Conservation (phyloP, 2,329 filamentous ascomycete species). For the Cercospora sojina region DNA sequence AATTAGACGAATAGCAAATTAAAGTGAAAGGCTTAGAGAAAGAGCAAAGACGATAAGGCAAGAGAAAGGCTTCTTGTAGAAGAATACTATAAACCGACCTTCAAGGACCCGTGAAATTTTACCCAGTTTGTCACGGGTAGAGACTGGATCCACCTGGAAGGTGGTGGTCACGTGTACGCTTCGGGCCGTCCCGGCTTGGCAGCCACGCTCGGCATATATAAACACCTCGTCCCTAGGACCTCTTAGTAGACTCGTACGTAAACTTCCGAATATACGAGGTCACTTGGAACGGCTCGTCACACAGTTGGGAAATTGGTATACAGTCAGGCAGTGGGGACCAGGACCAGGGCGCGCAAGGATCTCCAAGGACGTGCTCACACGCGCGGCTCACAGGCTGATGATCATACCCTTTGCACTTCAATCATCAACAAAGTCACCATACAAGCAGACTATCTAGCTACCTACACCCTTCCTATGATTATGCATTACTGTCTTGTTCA, state of each 20-base stretch:
- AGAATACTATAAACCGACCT: not conserved
- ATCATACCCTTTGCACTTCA: not conserved
- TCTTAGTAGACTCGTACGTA: too few species aligned
- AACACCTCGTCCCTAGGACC: too few species aligned
- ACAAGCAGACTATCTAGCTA: not conserved
- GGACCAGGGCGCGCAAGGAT: not conserved
- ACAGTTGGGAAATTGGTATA: not conserved
- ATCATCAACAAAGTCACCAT: not conserved
- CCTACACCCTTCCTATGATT: not conserved
- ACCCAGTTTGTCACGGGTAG: too few species aligned
- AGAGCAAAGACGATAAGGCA: too few species aligned
- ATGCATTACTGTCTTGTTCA: not conserved
- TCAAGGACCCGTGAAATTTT: not conserved
- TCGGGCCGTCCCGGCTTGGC: too few species aligned
- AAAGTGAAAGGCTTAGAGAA: too few species aligned
- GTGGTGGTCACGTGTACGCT: too few species aligned
- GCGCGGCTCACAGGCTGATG: not conserved
- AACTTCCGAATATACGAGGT: too few species aligned
- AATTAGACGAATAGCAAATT: too few species aligned
- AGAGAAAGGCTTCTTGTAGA: not conserved
- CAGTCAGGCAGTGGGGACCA: not conserved
- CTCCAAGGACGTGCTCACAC: not conserved
- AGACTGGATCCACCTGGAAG: too few species aligned
- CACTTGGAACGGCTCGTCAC: too few species aligned
- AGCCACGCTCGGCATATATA: too few species aligned